Base-by-base conservation (phyloP, 2,329 filamentous ascomycete genomes). In the Drechslera avenae region DNA sequence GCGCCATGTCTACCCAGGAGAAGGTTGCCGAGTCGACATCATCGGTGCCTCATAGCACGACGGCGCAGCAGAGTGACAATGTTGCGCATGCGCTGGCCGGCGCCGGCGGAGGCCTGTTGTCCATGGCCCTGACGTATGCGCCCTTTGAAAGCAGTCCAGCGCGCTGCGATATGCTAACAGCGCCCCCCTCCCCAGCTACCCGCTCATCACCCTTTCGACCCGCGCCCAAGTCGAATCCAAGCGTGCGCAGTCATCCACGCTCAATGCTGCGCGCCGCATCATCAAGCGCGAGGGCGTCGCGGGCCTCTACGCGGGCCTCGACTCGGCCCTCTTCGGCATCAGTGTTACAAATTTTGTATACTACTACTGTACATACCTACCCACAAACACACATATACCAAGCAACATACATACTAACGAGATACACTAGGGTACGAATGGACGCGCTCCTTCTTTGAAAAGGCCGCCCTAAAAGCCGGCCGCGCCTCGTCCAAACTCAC, bases 321-420 rank as follows among this genome's bases (percentile, higher is more conserved):
- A 96, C 75, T 95, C 90, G 56, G 94, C 94, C 43, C 82, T 99
- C 37, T 97, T 99, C 75, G 94, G 94, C 73, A 97, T 99, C 79
- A 94, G 89, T 75, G 87, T 99, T 64, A 99, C 94, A 66, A 99
- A 99, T 81, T 99, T 99, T 73, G 93, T 99, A 39, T 99, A 99
- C 82, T 99, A 99, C 79, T 99, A 97, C 82, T 99, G 90, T 81
- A 62, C 28, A 54, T 16, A 18, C 40, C 26, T n/a, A 26, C 18
- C 36, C 5, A 16, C 16, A 30, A 19, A 5, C 39, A 4, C 35
- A 8, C 9, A 9, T 23, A 21, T 8, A 17, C 16, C 26, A 14
- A 33, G 23, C 8, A 6, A 2, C 9, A 10, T 4, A 2, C 12
- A 18, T 42, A 33, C 48, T 64, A 21, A 59, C 39, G 16, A 37